Base-by-base conservation (phyloP, 148 eudicot genomes). In the Fagopyrum homotropicum region DNA sequence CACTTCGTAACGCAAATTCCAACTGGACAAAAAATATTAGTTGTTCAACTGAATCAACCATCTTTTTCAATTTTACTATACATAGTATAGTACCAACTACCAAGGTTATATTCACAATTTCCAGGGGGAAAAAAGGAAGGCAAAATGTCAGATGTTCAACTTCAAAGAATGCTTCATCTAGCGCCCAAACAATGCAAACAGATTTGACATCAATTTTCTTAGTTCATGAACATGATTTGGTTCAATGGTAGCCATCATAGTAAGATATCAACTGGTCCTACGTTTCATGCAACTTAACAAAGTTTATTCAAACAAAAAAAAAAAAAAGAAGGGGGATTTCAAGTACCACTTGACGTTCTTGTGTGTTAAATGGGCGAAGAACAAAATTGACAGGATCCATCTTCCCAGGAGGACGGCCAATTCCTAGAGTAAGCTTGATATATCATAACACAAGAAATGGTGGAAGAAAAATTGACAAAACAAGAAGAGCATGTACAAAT, bases 361-460 rank as follows among this genome's bases (percentile, higher is more conserved):
- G 80, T 79, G 77, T 89, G 80, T 56, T 95, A 52, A 95, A 95
- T 51, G 89, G 79, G 7, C 90, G 92, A 69, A 95, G 86, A 80
- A 95, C 99, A 86, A 81, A 95, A 45, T 51, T 90, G 47, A 81
- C 83, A 75, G 97, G 74, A 79, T 88, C 89, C 96, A 95, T 92
- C 84, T 83, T 92, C 80, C 99, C 99, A 35, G 99, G 93, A 81
- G 99, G 99, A 77, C 99, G 85, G 63, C 97, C 99, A 72, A 95
- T 90, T 75, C 98, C 98, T 94, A 81, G 10, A 75, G n/a, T 10
- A 44, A 69, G 56, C 16, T 16, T 46, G 56, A 19, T 11, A 45
- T 22, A 22, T 51, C 29, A 71, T 40, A 10, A 17, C 16, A 29
- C 22, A 50, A 6, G n/a, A 35, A 30, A 40, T 63, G 40, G 4